These are phyloP conservation scores for Leccinellum luteum DNA, from an alignment of 768 basidiomycete genomes.

Conservation along the genomic window DNA sequence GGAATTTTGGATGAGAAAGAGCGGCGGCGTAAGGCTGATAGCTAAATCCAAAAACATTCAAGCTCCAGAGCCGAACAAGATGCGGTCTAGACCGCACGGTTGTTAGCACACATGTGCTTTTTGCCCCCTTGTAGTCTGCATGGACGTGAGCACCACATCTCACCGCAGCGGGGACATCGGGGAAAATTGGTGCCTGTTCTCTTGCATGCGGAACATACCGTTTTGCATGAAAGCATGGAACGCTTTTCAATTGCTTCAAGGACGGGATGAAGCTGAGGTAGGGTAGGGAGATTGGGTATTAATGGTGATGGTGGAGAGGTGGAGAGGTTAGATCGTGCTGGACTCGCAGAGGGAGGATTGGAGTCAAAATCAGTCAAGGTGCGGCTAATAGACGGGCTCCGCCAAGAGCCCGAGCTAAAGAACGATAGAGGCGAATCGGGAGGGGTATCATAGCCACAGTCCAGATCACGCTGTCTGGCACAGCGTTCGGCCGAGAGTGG, in stretches of 20 bases:
- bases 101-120: conserved; percentile 44
- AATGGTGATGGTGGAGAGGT: conserved; percentile 21
- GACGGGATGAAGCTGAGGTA: conserved; percentile 38
- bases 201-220: conserved; percentile 50
- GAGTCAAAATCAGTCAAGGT: conserved; percentile 29
- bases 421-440: conserved; percentile 30
- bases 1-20: not conserved
- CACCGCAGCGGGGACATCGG: conserved; percentile 56
- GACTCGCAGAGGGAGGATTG: conserved; percentile 10
- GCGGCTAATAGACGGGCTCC: conserved; percentile 43
- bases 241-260: conserved; percentile 49
- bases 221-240: conserved; percentile 47
- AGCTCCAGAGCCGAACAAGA: not conserved
- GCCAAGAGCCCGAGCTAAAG: conserved; percentile 13
- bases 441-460: conserved; percentile 23
- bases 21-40: not conserved
- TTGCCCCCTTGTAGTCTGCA: conserved; percentile 55
- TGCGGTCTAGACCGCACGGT: conserved; percentile 9
- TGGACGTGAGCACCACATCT: conserved; percentile 62
- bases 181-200: conserved; percentile 56
- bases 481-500: conserved; percentile 9
- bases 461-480: conserved; percentile 1
- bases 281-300: conserved; percentile 6
- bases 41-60: not conserved
- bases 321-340: conserved; percentile 1